Evolutionary conservation across 2,329 filamentous ascomycete genomes (phyloP), one percentile per base, ranked within the genome.

Genomic region (Anisogramma anomala): DNA sequence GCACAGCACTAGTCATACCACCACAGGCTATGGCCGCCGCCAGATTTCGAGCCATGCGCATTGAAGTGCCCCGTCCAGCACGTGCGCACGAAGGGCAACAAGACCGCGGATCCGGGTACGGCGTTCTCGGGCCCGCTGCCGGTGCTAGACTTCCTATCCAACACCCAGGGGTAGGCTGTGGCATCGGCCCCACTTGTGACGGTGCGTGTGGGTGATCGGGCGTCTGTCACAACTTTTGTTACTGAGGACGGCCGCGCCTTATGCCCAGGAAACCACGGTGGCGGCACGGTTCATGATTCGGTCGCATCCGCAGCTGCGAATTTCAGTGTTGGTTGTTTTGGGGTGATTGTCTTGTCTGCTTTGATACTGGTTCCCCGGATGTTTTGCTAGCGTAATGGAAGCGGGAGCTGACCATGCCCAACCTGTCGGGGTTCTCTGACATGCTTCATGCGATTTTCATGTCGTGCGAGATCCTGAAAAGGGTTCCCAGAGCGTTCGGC

Each of bases 21-120:
- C 10, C 23, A 32, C 10, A 22, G 23, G 22, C 18, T 37, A 15
- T 45, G 33, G 42, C 38, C 33, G 3, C 38, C 33, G 2, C 8
- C 11, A 3, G 22, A 41, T 11, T 19, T 37, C 5, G 33, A 37
- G 34, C 37, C 38, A 11, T 44, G 38, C 8, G 5, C 27, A 5
- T 11, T 37, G 33, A 32, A 43, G 17, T 43, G 41, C 23, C 32
- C 32, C 15, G 36, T 14, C 28, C 36, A 36, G 25, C 31, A 40
- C 26, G 20, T 43, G 14, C 41, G 39, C 19, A 33, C 32, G 41
- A 36, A 18, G 9, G 32, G 36, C 13, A 40, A 43, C 22, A 40
- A 6, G 27, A 39, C 25, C 20, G 23, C 33, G 2, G 26, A 26
- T 26, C 4, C 37, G 9, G 19, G 33, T 3, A 17, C 36, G 9